These are phyloP conservation scores for Cladosporium sp. DNA, from an alignment of 2,329 filamentous ascomycete genomes.

Conservation along the genomic window DNA sequence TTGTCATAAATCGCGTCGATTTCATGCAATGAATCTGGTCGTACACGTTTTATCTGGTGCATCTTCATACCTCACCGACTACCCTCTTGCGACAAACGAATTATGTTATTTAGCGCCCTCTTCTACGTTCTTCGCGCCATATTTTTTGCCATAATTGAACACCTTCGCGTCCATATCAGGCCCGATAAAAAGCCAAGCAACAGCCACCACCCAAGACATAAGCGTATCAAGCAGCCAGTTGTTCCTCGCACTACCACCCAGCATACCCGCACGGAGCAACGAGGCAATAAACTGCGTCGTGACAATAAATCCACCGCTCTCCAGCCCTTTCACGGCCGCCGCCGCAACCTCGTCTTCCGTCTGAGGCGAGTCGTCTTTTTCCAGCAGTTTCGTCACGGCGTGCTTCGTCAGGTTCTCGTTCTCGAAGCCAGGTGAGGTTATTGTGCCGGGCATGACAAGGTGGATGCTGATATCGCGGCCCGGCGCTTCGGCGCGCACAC, in stretches of 20 bases:
- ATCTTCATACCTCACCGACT: no score
- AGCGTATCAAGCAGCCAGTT: slow-evolving; percentile 49
- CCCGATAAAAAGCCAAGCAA: slow-evolving; percentile 52
- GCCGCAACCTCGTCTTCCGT: slow-evolving; percentile 71
- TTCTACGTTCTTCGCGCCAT: slow-evolving; percentile 4
- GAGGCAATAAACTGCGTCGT: slow-evolving; percentile 67
- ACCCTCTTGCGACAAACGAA: neutral
- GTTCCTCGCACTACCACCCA: slow-evolving; percentile 50
- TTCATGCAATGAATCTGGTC: no score
- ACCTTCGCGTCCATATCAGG: slow-evolving; percentile 53
- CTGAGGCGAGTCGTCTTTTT: slow-evolving; percentile 75
- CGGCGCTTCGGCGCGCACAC: slow-evolving; percentile 28
- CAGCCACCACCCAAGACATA: slow-evolving; percentile 46
- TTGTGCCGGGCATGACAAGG: slow-evolving; percentile 77
- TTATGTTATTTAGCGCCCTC: neutral
- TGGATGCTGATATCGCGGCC: slow-evolving; percentile 70
- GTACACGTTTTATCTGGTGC: no score
- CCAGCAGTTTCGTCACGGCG: slow-evolving; percentile 68
- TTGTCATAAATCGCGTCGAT: no score
- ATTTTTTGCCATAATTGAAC: slow-evolving; percentile 50
- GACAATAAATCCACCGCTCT: slow-evolving; percentile 73
- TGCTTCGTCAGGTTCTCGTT: slow-evolving; percentile 76
- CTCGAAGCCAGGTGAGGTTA: slow-evolving; percentile 67
- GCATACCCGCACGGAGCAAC: slow-evolving; percentile 58
- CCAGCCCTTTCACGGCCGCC: slow-evolving; percentile 64